A percentile compares a stretch with the other conserved stretches of the same genome.
phyloP scores from a whole-genome alignment of 768 basidiomycete genomes.

The Phylloporus scabripes region DNA sequence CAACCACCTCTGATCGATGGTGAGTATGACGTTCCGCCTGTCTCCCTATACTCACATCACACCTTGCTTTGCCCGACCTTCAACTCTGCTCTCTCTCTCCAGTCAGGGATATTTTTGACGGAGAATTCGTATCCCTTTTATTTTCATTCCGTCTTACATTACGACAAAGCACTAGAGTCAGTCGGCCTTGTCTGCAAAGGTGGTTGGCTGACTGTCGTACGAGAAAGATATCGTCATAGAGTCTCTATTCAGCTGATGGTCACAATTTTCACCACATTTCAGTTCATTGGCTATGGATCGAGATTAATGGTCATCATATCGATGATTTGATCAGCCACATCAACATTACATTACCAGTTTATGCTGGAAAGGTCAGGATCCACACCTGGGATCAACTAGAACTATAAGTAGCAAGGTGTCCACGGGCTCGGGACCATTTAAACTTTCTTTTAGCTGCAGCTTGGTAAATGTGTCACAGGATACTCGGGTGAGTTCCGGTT shows the following conservation, averaged over 20 bases:
- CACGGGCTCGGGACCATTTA: too few species aligned
- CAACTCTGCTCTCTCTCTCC: neutral
- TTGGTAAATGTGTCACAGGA: too few species aligned
- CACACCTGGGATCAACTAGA: too few species aligned
- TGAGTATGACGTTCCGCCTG: neutral
- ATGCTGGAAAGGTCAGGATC: too few species aligned
- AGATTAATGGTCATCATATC: neutral
- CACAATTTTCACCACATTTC: neutral
- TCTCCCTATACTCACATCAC: neutral
- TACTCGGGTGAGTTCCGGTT: too few species aligned
- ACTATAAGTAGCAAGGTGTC: too few species aligned
- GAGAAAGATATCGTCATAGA: neutral
- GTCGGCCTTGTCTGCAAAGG: neutral
- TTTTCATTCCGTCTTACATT: neutral
- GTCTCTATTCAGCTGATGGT: neutral
- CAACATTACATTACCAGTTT: too few species aligned
- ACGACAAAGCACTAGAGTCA: neutral
- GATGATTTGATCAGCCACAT: too few species aligned
- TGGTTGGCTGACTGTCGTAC: neutral
- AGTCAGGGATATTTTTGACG: neutral
- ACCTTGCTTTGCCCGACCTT: neutral
- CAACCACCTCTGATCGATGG: constrained; percentile 14
- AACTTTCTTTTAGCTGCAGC: too few species aligned
- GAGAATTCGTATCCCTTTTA: neutral
- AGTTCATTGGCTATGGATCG: too few species aligned